phyloP scores from a whole-genome alignment of 345 rosid genomes.

The Citrus cavaleriei region DNA sequence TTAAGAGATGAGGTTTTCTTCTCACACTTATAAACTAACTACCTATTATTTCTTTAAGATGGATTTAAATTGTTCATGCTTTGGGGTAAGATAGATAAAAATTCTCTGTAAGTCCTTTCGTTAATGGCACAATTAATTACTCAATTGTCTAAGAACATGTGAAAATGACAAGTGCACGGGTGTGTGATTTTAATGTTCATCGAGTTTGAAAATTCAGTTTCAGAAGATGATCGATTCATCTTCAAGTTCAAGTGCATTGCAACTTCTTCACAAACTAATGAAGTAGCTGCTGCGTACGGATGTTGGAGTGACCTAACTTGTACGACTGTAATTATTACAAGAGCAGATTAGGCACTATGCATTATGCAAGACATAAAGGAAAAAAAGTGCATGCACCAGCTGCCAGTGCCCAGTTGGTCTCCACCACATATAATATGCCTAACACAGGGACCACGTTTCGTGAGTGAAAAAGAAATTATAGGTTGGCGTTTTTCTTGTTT shows the following conservation, averaged over 20 bases:
- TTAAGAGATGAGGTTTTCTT: too few species aligned
- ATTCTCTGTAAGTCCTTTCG: not conserved
- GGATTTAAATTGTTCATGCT: too few species aligned
- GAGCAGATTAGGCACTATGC: not conserved
- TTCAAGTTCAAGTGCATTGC: not conserved
- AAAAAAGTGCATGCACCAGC: not conserved
- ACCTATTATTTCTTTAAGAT: too few species aligned
- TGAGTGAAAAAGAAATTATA: not conserved
- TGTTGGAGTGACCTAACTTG: not conserved
- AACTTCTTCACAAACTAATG: not conserved
- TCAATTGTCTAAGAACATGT: not conserved
- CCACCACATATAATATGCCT: not conserved
- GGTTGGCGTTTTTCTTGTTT: not conserved
- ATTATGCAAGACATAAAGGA: too few species aligned
- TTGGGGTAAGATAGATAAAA: not conserved
- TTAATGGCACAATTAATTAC: not conserved
- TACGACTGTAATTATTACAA: not conserved
- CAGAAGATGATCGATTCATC: not conserved
- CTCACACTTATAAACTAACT: too few species aligned
- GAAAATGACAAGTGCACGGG: not conserved
- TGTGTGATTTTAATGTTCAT: not conserved
- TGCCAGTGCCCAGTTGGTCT: not conserved
- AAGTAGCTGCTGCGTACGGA: not conserved
- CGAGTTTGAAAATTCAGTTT: not conserved
- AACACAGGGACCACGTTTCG: not conserved